phyloP scores from a whole-genome alignment of 306 rosid species.

The Hippophae tibetana region DNA sequence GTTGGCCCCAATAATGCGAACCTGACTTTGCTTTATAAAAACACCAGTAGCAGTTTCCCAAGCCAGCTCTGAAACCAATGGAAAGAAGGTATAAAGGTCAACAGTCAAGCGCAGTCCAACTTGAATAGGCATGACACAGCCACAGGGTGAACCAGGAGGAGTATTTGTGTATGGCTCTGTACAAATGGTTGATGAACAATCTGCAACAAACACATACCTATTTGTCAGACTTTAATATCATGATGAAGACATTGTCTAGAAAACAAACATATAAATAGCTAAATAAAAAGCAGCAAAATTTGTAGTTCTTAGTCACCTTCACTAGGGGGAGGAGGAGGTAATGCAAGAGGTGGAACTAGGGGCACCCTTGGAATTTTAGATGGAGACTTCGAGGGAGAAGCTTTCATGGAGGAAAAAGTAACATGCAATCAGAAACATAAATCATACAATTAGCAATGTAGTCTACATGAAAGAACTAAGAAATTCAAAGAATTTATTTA shows the following conservation, averaged over 20 bases:
- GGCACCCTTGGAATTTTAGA: slow-evolving; percentile 42
- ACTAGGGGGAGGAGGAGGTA: slow-evolving; percentile 98
- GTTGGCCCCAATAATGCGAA: slow-evolving; percentile 79
- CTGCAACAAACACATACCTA: slow-evolving; percentile 36
- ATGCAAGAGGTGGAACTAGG: slow-evolving; percentile 37
- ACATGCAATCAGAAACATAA: slow-evolving; percentile 30
- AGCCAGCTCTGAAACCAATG: slow-evolving; percentile 74
- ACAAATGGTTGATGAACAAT: slow-evolving; percentile 62
- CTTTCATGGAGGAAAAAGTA: slow-evolving; percentile 35
- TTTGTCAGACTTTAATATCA: slow-evolving; percentile 17
- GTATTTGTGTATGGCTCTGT: slow-evolving; percentile 65
- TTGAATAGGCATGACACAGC: slow-evolving; percentile 83
- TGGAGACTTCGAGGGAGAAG: slow-evolving; percentile 33
- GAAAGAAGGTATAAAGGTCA: slow-evolving; percentile 75
- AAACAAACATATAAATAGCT: slow-evolving; percentile 2
- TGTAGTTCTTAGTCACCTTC: slow-evolving; percentile 39
- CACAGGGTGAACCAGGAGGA: slow-evolving; percentile 90
- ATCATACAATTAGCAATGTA: slow-evolving; percentile 15
- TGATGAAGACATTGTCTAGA: slow-evolving; percentile 13
- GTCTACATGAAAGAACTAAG: slow-evolving; percentile 13
- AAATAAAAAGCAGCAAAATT: slow-evolving; percentile 10
- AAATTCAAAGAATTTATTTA: slow-evolving; percentile 1
- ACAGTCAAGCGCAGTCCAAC: slow-evolving; percentile 68
- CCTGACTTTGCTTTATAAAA: slow-evolving; percentile 74
- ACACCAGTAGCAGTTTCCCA: slow-evolving; percentile 52